These are phyloP conservation scores for Harrya chromipes DNA, from an alignment of 768 basidiomycete species.

Conservation along the genomic window DNA sequence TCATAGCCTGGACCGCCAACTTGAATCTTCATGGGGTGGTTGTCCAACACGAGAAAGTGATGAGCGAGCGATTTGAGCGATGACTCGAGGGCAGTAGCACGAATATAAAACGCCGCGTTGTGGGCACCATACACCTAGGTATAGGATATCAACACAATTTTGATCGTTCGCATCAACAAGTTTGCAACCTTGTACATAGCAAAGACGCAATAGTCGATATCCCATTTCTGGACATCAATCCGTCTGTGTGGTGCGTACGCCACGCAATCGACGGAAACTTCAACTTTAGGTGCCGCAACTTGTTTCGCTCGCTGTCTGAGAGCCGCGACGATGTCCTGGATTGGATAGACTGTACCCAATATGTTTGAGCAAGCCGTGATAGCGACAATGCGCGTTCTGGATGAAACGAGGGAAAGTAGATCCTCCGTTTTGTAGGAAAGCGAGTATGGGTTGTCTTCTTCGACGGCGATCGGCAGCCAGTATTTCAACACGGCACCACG, in stretches of 20 bases:
- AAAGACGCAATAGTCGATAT: slow-evolving; percentile 69
- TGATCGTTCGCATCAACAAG: background rate
- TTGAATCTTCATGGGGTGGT: slow-evolving; percentile 59
- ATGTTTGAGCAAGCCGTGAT: slow-evolving; percentile 77
- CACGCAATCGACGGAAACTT: slow-evolving; percentile 74
- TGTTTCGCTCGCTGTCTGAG: slow-evolving; percentile 49
- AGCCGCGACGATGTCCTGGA: slow-evolving; percentile 53
- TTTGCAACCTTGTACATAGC: slow-evolving; percentile 68
- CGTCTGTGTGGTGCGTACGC: slow-evolving; percentile 73
- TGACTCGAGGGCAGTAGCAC: slow-evolving; percentile 41
- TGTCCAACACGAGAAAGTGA: slow-evolving; percentile 58
- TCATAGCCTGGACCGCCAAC: slow-evolving; percentile 78
- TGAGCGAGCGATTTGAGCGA: slow-evolving; percentile 62
- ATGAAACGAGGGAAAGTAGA: slow-evolving; percentile 58
- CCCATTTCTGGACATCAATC: slow-evolving; percentile 75
- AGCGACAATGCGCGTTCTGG: slow-evolving; percentile 68
- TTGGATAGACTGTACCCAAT: slow-evolving; percentile 61
- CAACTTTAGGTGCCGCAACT: slow-evolving; percentile 55
- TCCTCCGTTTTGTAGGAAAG: slow-evolving; percentile 51
- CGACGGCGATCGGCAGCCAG: slow-evolving; percentile 53
- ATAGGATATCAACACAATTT: background rate
- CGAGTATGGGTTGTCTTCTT: slow-evolving; percentile 63
- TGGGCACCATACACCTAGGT: slow-evolving; percentile 73
- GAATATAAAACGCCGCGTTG: slow-evolving; percentile 62
- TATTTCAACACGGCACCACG: slow-evolving; percentile 51